These are phyloP conservation scores for Amanita exitialis DNA, from an alignment of 768 basidiomycete genomes.

Conservation along the genomic window DNA sequence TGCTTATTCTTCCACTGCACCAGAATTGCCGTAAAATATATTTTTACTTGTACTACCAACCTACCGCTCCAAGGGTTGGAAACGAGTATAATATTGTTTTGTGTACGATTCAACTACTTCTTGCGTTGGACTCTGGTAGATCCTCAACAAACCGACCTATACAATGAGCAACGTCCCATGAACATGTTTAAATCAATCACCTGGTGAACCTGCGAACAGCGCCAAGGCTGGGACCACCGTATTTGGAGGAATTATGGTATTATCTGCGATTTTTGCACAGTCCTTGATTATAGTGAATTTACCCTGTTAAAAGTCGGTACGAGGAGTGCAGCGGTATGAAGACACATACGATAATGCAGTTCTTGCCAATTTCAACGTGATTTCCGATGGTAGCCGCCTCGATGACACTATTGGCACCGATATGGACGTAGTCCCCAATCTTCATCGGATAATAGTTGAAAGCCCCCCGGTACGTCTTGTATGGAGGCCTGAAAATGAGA, in stretches of 20 bases:
- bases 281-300: constrained; percentile 97
- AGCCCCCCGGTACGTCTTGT: constrained; percentile 82
- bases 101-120: constrained; percentile 82
- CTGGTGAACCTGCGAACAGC: constrained; percentile 83
- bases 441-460: constrained; percentile 99
- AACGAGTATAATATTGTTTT: constrained; percentile 78
- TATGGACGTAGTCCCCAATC: constrained; percentile 90
- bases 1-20: too few relatives aligned
- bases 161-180: not conserved
- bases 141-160: constrained; percentile 75
- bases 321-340: not conserved
- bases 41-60: not conserved
- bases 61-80: constrained; percentile 47
- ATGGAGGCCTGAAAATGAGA: constrained; percentile 50
- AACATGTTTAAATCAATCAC: constrained; percentile 26
- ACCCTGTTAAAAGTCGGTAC: constrained; percentile 36
- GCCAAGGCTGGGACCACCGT: constrained; percentile 88
- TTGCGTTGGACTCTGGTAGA: constrained; percentile 88
- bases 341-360: constrained; percentile 79
- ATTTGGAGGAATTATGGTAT: constrained; percentile 82
- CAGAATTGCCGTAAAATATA: too few relatives aligned
- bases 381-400: constrained; percentile 95
- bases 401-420: constrained; percentile 80
- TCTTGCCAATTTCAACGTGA: constrained; percentile 90
- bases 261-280: constrained; percentile 83